Evolutionary conservation across 2,329 filamentous ascomycete species (phyloP), one percentile per base, ranked within the genome.

Genomic region (Escovopsis sp.): DNA sequence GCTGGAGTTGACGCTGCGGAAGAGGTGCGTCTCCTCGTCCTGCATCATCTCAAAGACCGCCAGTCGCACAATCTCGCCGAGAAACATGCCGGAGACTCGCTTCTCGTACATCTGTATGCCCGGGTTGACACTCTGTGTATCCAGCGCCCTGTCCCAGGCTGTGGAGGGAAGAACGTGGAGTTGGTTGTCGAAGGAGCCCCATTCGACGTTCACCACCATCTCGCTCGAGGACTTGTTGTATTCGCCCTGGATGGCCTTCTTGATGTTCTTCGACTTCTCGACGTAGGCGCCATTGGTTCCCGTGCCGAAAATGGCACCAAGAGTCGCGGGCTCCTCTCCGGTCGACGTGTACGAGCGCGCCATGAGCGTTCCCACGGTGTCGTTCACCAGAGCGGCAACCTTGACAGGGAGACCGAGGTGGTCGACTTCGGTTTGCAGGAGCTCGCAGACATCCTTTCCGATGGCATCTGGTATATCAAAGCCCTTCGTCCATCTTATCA

Each of bases 41-140:
- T 79, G 70, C 49, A 87, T 63, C 54, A 94, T 70, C 39, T 75
- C 67, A 34, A 90, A 56, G 16, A 94, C 62, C 13, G 78, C 76
- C 31, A 84, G 69, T 36, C 90, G 80, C 37, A 94, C 69, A 43
- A 96, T 87, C 57, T 98, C 90, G 36, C 90, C 90, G 33, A 98
- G 60, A 63, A 96, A 98, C 88, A 98, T 96, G 55, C 90, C 90
- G 1, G 86, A 94, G 13, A 98, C 80, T 33, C 88, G 81, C 70
- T 98, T 98, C 65, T 98, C 90, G 52, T 96, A 98, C 83, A 96
- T 94, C 54, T 98, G 90, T 41, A 93, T 76, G 18, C 90, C 90
- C 0, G 87, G 88, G 58, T 98, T 96, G 47, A 84, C 76, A 44
- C 79, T 90, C 40, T 79, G 74, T 38, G 65, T 62, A 57, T 98